Conservation (phyloP, 164 flowering plant genomes). For the Saururus chinensis region DNA sequence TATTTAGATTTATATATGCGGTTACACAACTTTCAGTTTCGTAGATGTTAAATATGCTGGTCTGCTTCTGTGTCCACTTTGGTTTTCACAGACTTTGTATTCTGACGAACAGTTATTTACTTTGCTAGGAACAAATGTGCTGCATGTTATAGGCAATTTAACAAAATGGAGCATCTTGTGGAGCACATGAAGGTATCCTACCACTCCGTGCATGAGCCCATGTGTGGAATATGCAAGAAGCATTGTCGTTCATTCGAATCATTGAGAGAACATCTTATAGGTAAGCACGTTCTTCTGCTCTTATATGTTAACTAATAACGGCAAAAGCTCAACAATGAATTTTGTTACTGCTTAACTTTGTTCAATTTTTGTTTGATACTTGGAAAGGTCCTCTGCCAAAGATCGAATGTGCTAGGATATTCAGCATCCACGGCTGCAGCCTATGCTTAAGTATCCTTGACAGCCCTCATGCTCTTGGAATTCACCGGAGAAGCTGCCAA, state of each 20-base stretch:
- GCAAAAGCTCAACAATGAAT: too few species aligned
- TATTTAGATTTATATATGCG: background rate
- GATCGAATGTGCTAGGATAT: slow-evolving; percentile 64
- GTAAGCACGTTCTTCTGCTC: background rate
- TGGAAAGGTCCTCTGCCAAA: slow-evolving; percentile 74
- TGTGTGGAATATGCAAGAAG: slow-evolving; percentile 73
- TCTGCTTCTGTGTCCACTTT: too few species aligned
- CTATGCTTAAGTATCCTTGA: slow-evolving; percentile 54
- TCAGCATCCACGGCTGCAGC: slow-evolving; percentile 59
- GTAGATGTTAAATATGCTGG: too few species aligned
- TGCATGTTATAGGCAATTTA: slow-evolving; percentile 86
- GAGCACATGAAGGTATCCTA: slow-evolving; percentile 83
- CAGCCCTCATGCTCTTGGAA: slow-evolving; percentile 42
- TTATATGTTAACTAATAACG: too few species aligned
- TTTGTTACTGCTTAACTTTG: too few species aligned
- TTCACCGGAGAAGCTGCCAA: slow-evolving; percentile 60
- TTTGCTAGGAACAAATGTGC: slow-evolving; percentile 79
- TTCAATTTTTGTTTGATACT: too few species aligned
- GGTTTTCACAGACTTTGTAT: background rate
- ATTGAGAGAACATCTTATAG: slow-evolving; percentile 53
- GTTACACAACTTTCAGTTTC: background rate
- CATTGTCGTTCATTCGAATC: slow-evolving; percentile 85
- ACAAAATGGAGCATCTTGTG: slow-evolving; percentile 75
- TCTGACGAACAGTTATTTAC: background rate
- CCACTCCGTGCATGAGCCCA: slow-evolving; percentile 89